These are phyloP conservation scores for Elsinoe batatas DNA, from an alignment of 2,329 filamentous ascomycete genomes.

Conservation along the genomic window DNA sequence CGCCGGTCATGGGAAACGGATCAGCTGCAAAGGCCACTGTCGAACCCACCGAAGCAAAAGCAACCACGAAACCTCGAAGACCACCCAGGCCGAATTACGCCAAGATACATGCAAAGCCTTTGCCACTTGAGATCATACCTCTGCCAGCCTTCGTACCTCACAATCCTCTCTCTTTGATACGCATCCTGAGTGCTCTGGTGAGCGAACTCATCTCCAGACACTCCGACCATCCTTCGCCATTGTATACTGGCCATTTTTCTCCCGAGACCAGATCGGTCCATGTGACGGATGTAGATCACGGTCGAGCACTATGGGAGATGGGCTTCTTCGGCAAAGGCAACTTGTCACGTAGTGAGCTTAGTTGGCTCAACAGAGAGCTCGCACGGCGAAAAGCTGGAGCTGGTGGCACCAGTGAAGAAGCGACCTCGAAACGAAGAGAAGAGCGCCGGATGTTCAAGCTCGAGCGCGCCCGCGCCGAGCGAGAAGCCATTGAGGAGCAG, in stretches of 20 bases:
- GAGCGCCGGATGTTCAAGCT: constrained; percentile 80
- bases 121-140: constrained; percentile 72
- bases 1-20: too few relatives aligned
- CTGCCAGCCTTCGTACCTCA: constrained; percentile 82
- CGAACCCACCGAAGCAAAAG: background rate
- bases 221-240: constrained; percentile 51
- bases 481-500: constrained; percentile 70
- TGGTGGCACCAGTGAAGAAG: constrained; percentile 62
- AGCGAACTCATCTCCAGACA: constrained; percentile 38
- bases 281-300: constrained; percentile 63
- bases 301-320: constrained; percentile 84
- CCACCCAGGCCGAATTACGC: constrained; percentile 49
- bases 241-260: constrained; percentile 73
- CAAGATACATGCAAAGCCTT: constrained; percentile 70
- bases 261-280: constrained; percentile 71
- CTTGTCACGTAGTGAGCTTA: constrained; percentile 87
- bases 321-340: constrained; percentile 95
- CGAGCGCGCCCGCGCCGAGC: constrained; percentile 79
- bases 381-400: constrained; percentile 45
- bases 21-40: too few relatives aligned
- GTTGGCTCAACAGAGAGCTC: constrained; percentile 78
- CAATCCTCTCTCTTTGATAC: constrained; percentile 80
- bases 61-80: constrained; percentile 15
- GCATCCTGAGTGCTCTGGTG: constrained; percentile 62
- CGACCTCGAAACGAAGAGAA: constrained; percentile 64